Base-by-base conservation (phyloP, 1,284 basidiomycete species). In the Microbotryomycetes sp. region DNA sequence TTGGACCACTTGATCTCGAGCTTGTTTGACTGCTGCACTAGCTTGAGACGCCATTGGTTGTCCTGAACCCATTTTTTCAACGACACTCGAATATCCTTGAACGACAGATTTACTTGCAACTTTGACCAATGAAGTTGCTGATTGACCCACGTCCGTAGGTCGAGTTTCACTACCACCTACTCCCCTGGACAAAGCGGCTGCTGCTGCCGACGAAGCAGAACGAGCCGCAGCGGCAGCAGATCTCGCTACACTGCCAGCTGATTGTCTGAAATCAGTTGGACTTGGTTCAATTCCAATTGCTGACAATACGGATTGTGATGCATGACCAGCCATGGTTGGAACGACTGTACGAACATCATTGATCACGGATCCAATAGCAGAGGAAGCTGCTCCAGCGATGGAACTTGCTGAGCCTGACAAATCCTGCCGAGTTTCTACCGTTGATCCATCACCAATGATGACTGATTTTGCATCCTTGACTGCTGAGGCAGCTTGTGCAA, bases 371-470 rank as follows among this genome's bases (percentile, higher is more conserved):
- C 19, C 49, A 32, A 58, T 29, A 19, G 58, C 58, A n/a, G 61
- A 54, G 15, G 62, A 52, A 1, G 67, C 67, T 0, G 56, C 50
- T 22, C 52, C 48, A 1, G 62, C 67, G 25, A 64, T 31, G 9
- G 65, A 56, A 7, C 53, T 56, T 29, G 66, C 65, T 7, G 66
- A 64, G 30, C 61, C 59, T 2, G 55, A 49, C 3, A 65, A 49
- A 58, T 68, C 60, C n/a, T n/a, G n/a, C n/a, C n/a, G n/a, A n/a
- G n/a, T n/a, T 3, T 67, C 64, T 15, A 69, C 65, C 28, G 63
- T 54, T 22, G 58, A 58, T 36, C 63, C 58, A n/a, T 57, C 59
- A 14, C 69, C 70, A 6, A 58, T 64, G 25, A 64, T 46, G 4
- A 58, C 59, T 4, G 65, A 57, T 2, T 66, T 66, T 0, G 67